Evolutionary conservation across 257 asterid species (phyloP), one percentile per base, ranked within the genome.

Genomic region (Fraxinus anomala): DNA sequence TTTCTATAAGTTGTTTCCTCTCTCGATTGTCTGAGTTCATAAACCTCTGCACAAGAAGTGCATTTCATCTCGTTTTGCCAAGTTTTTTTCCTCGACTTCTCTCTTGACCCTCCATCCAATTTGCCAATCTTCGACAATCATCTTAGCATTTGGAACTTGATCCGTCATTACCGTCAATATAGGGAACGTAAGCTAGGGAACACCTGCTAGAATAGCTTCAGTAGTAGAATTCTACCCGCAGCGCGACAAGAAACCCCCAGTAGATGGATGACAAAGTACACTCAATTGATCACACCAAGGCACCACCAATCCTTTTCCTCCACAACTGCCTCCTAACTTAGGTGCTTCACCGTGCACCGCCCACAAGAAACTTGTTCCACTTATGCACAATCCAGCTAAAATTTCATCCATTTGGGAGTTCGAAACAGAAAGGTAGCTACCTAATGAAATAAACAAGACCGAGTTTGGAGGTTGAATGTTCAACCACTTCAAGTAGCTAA

Each of bases 211-310:
- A 3, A 82, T 56, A 0, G 89, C 87, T 72, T 91, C 96, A 71
- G 84, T 87, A 0, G 90, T 86, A 1, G 94, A 91, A 82, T 91
- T 89, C 88, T 92, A 91, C 17, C 94, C 94, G 34, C 92, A 88
- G 2, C 89, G 96, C 2, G 91, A 84, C 96, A 91, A 89, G 49
- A 91, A 91, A 0, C 91, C 91, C 2, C 92, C 96, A 0, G 88
- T 54, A 0, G 88, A 84, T 70, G 87, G 80, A 79, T 89, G 96
- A 28, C 86, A 76, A 10, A 91, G 13, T 24, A 89, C 94, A 85
- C 73, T 89, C 80, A 86, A 39, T 67, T 91, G 91, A 73, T 89
- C 88, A 54, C 92, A 89, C 94, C 96, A 91, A 0, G 87, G 86
- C 36, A 91, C 90, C 9, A 88, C 82, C 14, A 87, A 2, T 49